Percentiles rank a stretch among this genome's conserved stretches.
Conservation (phyloP, 2,329 filamentous ascomycete genomes). For the Penicillium sp. region DNA sequence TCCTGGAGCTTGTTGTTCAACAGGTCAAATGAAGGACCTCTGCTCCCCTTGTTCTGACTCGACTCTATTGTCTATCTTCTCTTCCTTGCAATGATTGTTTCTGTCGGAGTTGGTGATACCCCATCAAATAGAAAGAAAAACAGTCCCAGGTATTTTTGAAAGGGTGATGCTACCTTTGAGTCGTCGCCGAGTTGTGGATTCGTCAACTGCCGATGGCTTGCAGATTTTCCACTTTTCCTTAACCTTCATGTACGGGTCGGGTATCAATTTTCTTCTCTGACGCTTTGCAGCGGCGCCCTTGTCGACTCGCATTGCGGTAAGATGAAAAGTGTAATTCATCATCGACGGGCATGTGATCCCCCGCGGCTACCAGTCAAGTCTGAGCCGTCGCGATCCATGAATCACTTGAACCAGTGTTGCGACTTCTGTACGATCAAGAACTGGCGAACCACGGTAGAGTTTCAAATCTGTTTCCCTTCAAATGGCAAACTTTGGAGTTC, state of each 20-base stretch:
- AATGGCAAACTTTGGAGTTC: background rate
- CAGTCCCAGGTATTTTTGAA: too few relatives aligned
- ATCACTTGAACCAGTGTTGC: too few relatives aligned
- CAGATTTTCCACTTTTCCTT: too few relatives aligned
- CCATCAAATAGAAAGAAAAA: constrained; percentile 4
- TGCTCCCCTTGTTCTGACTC: background rate
- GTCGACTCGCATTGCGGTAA: too few relatives aligned
- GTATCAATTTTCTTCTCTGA: too few relatives aligned
- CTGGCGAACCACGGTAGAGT: background rate
- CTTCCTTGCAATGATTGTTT: constrained; percentile 7
- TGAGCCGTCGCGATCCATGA: too few relatives aligned
- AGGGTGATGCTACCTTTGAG: too few relatives aligned
- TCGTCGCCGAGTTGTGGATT: background rate
- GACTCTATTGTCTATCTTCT: background rate
- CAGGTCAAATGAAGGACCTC: constrained; percentile 3
- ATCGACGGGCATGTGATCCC: background rate
- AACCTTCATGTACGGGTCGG: too few relatives aligned
- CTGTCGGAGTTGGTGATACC: constrained; percentile 9
- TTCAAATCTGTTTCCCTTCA: background rate
- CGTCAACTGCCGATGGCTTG: background rate
- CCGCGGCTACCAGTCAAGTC: background rate
- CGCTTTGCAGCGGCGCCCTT: too few relatives aligned
- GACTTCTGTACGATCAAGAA: background rate
- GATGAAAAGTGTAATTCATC: background rate
- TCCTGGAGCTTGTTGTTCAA: constrained; percentile 29